Percentiles rank a stretch among this genome's conserved stretches.
Evolutionary conservation across 495 filamentous ascomycete species (phyloP).

Genomic region (Xylaria scruposa): DNA sequence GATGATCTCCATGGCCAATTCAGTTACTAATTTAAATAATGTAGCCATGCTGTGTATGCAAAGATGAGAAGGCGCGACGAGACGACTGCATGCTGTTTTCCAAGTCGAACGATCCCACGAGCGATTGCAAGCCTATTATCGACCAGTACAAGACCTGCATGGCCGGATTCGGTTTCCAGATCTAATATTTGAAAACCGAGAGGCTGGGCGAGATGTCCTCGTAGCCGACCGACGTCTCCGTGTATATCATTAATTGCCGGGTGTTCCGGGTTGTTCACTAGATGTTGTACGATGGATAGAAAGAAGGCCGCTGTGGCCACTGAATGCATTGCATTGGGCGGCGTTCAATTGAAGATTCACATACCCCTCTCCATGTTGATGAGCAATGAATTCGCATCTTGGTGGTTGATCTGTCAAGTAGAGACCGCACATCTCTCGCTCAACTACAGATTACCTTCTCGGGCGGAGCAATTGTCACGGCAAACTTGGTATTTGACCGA

Average conservation of each 20-base stretch:
- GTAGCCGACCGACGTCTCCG: not conserved
- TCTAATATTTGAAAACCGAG: conserved; percentile 45
- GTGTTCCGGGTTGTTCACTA: conserved; percentile 2
- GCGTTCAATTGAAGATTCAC: conserved; percentile 23
- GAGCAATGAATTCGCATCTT: not conserved
- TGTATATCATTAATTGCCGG: conserved; percentile 19
- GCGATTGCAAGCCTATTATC: conserved; percentile 80
- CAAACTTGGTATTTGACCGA: not conserved
- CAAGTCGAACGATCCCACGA: conserved; percentile 73
- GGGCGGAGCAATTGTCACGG: not conserved
- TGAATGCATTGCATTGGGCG: conserved; percentile 30
- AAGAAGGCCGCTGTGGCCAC: conserved; percentile 21
- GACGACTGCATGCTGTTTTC: conserved; percentile 99
- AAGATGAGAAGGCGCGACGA: conserved; percentile 85
- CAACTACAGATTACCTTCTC: not conserved
- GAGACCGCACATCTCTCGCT: not conserved
- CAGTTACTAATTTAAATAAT: conserved; percentile 16
- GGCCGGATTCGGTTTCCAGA: conserved; percentile 90
- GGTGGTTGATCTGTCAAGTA: not conserved
- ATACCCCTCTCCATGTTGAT: conserved; percentile 8
- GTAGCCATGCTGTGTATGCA: conserved; percentile 97
- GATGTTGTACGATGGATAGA: conserved; percentile 30
- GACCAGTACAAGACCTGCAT: conserved; percentile 90
- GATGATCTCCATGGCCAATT: not conserved
- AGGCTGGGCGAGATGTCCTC: not conserved